phyloP scores from a whole-genome alignment of 1,284 basidiomycete genomes.

The Rhodotorula sp. region DNA sequence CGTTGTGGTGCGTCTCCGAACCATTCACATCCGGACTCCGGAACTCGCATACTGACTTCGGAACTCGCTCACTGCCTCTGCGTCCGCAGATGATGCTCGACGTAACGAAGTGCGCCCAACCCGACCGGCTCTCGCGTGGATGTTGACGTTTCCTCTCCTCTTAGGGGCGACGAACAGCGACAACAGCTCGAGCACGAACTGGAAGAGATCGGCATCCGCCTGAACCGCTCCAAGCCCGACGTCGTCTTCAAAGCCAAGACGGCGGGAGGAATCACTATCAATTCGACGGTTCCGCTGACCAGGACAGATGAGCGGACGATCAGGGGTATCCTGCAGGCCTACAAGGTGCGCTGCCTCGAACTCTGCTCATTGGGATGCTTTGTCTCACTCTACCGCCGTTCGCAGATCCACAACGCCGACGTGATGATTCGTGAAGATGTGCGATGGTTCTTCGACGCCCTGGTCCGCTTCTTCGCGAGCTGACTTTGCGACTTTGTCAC shows the following conservation, averaged over 20 bases:
- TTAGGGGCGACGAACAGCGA: conserved; percentile 76
- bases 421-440: conserved; percentile 97
- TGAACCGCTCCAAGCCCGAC: conserved; percentile 87
- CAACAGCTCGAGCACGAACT: conserved; percentile 84
- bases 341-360: conserved; percentile 27
- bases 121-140: background rate
- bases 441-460: conserved; percentile 44
- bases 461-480: background rate
- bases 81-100: conserved; percentile 73
- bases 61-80: background rate
- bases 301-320: conserved; percentile 92
- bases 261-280: conserved; percentile 39
- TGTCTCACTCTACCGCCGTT: no score
- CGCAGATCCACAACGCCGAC: conserved; percentile 83
- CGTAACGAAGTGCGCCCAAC: conserved; percentile 86
- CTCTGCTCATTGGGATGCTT: no score
- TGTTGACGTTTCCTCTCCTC: background rate
- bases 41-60: background rate
- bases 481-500: background rate
- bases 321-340: conserved; percentile 52
- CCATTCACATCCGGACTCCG: no score
- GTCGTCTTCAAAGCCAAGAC: conserved; percentile 51
- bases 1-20: conserved; percentile 56
- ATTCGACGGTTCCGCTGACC: conserved; percentile 74
- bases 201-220: conserved; percentile 90